Evolutionary conservation across 2,329 filamentous ascomycete genomes (phyloP), one percentile per base, ranked within the genome.

Genomic region (Hypoxylon sp.): DNA sequence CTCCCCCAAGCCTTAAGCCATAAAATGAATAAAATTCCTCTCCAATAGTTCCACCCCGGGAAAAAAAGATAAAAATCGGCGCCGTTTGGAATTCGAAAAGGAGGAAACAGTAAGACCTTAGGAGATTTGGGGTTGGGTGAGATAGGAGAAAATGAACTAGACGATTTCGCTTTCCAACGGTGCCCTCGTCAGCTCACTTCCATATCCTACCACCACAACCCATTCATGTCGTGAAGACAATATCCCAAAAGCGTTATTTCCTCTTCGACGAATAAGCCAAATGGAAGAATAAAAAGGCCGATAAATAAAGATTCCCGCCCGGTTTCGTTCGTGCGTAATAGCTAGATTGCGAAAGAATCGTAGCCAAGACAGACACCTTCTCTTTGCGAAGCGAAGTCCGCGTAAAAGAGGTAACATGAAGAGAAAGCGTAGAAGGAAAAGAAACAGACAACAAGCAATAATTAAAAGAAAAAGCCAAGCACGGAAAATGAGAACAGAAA

Each of bases 151-250:
- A 19, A 6, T 26, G 50, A 63, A 32, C 50, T 62, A 46, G 50
- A 64, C 50, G 49, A 44, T 58, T 58, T 55, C 59, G 43, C 57
- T 58, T 49, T 56, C 50, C 43, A 61, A n/a, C n/a, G n/a, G 24
- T 59, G 62, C 65, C 67, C 56, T 62, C 68, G 50, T 67, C 68
- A 59, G 62, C 67, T 67, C 61, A 59, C 54, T 58, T 22, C 26
- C 48, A 26, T 26, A 26, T 62, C 51, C 51, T 60, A 39, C 54
- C 62, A 39, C 54, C 41, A 57, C 60, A 56, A 65, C 39, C 57
- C 61, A 62, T 67, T 67, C n/a, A 69, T 71, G 72, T 71, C 72
- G 69, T 75, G 71, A 73, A 73, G 72, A 74, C 73, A 69, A 71
- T 69, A 71, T 68, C 65, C 70, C 65, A 48, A 63, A 15, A n/a